phyloP scores from a whole-genome alignment of 306 rosid genomes.

The Castanea mollissima region DNA sequence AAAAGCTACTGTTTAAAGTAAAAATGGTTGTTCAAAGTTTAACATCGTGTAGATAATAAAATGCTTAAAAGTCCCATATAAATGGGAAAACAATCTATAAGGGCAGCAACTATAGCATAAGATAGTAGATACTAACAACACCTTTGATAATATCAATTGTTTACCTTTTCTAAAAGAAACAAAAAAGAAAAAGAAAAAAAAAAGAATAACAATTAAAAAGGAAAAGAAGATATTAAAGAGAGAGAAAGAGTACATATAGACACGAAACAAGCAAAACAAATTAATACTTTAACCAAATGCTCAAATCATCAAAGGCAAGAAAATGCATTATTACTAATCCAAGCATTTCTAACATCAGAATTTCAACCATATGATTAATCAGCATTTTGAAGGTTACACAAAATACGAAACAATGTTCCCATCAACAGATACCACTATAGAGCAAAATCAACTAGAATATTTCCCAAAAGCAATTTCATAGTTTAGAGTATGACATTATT shows the following conservation, averaged over 20 bases:
- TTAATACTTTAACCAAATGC: background rate
- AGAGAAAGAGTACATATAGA: background rate
- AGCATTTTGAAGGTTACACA: background rate
- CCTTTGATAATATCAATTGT: no score
- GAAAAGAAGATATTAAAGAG: background rate
- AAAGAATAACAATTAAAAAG: background rate
- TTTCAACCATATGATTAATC: no score
- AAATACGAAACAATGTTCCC: background rate
- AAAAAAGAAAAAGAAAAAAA: background rate
- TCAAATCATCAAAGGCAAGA: background rate
- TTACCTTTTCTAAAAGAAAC: background rate
- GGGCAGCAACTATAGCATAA: background rate
- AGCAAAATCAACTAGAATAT: background rate
- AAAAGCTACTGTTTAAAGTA: no score
- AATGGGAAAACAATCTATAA: background rate
- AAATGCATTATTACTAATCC: background rate
- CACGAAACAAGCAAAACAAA: background rate
- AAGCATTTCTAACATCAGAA: background rate
- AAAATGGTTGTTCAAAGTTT: no score
- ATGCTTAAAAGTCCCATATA: background rate
- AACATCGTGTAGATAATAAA: background rate
- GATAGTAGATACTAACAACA: background rate
- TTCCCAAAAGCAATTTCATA: background rate
- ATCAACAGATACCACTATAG: background rate
- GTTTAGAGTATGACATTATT: background rate